Conservation (phyloP, 495 filamentous ascomycete species). For the Aspergillus incahuasiensis region DNA sequence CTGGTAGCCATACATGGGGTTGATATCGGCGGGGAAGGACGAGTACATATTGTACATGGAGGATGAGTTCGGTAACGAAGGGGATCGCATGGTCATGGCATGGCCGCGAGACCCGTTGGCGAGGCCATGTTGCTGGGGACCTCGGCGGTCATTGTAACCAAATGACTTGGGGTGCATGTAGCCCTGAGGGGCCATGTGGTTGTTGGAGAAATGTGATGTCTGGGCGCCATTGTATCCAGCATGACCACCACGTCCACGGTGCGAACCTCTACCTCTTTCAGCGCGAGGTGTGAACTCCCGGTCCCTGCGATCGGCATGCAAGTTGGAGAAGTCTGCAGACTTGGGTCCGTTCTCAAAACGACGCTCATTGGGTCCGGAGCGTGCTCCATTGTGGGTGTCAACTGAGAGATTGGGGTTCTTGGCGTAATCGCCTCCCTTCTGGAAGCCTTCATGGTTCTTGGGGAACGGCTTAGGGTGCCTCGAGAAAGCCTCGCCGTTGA, state of each 20-base stretch:
- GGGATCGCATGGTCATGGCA: conserved; percentile 44
- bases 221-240: conserved; percentile 35
- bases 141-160: conserved; percentile 40
- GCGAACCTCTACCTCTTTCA: conserved; percentile 51
- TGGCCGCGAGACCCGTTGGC: conserved; percentile 35
- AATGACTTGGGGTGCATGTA: conserved; percentile 37
- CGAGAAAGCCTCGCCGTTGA: conserved; percentile 27
- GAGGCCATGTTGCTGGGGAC: conserved; percentile 31
- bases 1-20: conserved; percentile 48
- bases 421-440: conserved; percentile 27
- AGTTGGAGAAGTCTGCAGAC: conserved; percentile 35
- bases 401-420: conserved; percentile 30
- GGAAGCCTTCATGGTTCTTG: conserved; percentile 29
- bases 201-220: conserved; percentile 45
- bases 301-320: conserved; percentile 21
- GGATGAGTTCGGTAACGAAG: conserved; percentile 43
- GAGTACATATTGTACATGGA: conserved; percentile 37
- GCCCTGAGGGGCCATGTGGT: conserved; percentile 38
- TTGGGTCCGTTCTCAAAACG: conserved; percentile 38
- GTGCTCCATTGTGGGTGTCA: conserved; percentile 31
- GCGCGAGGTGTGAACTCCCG: conserved; percentile 39
- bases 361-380: conserved; percentile 28
- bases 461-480: conserved; percentile 32
- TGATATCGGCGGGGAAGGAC: conserved; percentile 35
- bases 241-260: conserved; percentile 51